Evolutionary conservation across 176 grass and related monocot species (phyloP).

Genomic region (Oryza rufipogon): DNA sequence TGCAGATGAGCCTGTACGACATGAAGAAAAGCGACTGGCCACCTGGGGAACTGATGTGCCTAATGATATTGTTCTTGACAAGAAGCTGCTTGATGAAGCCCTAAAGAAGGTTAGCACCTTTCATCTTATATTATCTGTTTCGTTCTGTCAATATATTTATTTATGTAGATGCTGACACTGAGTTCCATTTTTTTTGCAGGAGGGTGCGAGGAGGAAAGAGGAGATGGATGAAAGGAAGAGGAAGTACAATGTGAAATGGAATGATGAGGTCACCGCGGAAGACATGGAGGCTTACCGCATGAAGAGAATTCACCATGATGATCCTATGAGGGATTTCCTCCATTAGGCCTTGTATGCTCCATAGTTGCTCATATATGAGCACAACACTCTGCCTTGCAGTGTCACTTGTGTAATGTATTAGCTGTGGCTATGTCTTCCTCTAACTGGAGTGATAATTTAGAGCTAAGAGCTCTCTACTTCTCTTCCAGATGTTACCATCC

Average conservation of each 20-base stretch:
- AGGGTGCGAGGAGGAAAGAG: slow-evolving; percentile 79
- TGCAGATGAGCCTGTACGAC: slow-evolving; percentile 62
- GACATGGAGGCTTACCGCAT: slow-evolving; percentile 97
- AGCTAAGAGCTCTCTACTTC: background rate
- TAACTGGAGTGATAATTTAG: slow-evolving; percentile 1
- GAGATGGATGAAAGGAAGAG: slow-evolving; percentile 91
- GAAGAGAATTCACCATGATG: slow-evolving; percentile 78
- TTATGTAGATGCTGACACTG: slow-evolving; percentile 35
- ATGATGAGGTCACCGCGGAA: slow-evolving; percentile 86
- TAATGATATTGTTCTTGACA: slow-evolving; percentile 83
- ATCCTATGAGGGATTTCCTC: slow-evolving; percentile 91
- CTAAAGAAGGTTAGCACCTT: slow-evolving; percentile 77
- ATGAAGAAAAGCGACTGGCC: slow-evolving; percentile 79
- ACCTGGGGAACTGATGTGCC: slow-evolving; percentile 95
- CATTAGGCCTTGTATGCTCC: background rate
- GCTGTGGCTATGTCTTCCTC: background rate
- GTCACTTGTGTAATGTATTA: slow-evolving; percentile 4
- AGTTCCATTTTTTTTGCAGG: slow-evolving; percentile 50
- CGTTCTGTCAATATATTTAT: background rate
- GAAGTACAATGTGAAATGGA: slow-evolving; percentile 94
- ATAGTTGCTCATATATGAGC: background rate
- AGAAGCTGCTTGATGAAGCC: slow-evolving; percentile 78
- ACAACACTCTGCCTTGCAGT: background rate
- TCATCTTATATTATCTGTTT: background rate
- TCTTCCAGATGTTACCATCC: background rate